Percentiles rank a stretch among this genome's conserved stretches.
phyloP scores from a whole-genome alignment of 805 yeast genomes.

The Hanseniaspora nectarophila region DNA sequence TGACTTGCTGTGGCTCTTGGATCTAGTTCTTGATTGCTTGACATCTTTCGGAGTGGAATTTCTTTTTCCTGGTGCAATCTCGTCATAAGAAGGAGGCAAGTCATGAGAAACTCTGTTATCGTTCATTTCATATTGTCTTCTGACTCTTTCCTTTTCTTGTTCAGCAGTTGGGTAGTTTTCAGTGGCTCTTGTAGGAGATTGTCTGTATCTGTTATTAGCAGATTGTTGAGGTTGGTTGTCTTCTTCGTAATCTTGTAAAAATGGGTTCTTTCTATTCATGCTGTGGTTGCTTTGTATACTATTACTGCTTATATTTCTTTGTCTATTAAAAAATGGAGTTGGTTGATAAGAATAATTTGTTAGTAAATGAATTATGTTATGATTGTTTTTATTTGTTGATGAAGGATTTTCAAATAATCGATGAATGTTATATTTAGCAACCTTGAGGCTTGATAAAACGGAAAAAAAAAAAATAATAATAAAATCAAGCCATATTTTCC shows the following conservation, averaged over 20 bases:
- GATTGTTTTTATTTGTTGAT: neutral
- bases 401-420: neutral
- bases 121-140: constrained; percentile 23
- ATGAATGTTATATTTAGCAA: neutral
- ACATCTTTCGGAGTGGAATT: constrained; percentile 17
- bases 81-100: constrained; percentile 60
- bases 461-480: too few relatives aligned
- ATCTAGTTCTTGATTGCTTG: constrained; percentile 16
- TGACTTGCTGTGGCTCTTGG: constrained; percentile 14
- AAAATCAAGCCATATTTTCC: too few relatives aligned
- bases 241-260: constrained; percentile 22
- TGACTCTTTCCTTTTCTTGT: constrained; percentile 26
- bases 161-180: constrained; percentile 27
- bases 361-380: too few relatives aligned
- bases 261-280: constrained; percentile 23
- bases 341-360: neutral
- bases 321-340: neutral
- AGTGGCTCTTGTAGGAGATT: neutral
- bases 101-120: constrained; percentile 22
- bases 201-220: constrained; percentile 2
- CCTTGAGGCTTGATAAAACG: neutral
- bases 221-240: constrained; percentile 10
- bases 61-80: constrained; percentile 35
- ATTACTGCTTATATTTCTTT: constrained; percentile 6
- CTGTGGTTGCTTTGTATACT: constrained; percentile 12